phyloP scores from a whole-genome alignment of 805 yeast genomes.

The Torulaspora indica region DNA sequence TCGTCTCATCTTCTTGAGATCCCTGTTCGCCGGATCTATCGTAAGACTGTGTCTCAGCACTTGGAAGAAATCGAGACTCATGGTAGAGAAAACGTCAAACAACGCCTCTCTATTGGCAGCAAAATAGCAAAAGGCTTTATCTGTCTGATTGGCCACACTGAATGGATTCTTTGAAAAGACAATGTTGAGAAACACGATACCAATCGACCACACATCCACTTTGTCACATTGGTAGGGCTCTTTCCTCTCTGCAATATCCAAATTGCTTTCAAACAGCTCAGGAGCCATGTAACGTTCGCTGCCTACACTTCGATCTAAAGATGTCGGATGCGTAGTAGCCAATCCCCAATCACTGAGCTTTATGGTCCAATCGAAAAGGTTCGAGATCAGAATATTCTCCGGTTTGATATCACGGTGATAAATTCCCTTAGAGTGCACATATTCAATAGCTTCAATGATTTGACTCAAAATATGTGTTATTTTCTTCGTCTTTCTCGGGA shows the following conservation, averaged over 20 bases:
- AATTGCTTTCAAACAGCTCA: slow-evolving; percentile 62
- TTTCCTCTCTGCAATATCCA: slow-evolving; percentile 38
- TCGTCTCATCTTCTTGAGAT: slow-evolving; percentile 52
- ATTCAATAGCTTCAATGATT: slow-evolving; percentile 67
- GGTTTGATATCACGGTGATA: slow-evolving; percentile 84
- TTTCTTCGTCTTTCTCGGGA: slow-evolving; percentile 49
- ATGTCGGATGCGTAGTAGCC: slow-evolving; percentile 48
- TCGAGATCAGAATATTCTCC: slow-evolving; percentile 61
- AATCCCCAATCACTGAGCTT: slow-evolving; percentile 76
- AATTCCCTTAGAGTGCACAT: slow-evolving; percentile 64
- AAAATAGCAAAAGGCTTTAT: slow-evolving; percentile 78
- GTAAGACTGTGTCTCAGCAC: slow-evolving; percentile 73
- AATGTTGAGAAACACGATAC: slow-evolving; percentile 73
- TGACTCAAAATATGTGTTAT: slow-evolving; percentile 55
- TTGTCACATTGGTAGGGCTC: slow-evolving; percentile 71
- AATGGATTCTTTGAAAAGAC: slow-evolving; percentile 90
- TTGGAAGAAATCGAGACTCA: slow-evolving; percentile 83
- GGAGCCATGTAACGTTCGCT: slow-evolving; percentile 95
- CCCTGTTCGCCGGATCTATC: slow-evolving; percentile 82
- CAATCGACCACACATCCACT: slow-evolving; percentile 87
- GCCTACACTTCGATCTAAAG: slow-evolving; percentile 79
- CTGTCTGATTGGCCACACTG: slow-evolving; percentile 71
- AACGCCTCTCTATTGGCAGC: slow-evolving; percentile 83
- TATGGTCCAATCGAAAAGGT: slow-evolving; percentile 46
- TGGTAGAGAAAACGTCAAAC: slow-evolving; percentile 84